phyloP scores from a whole-genome alignment of 495 filamentous ascomycete genomes.

The Parathielavia hyrcaniae region DNA sequence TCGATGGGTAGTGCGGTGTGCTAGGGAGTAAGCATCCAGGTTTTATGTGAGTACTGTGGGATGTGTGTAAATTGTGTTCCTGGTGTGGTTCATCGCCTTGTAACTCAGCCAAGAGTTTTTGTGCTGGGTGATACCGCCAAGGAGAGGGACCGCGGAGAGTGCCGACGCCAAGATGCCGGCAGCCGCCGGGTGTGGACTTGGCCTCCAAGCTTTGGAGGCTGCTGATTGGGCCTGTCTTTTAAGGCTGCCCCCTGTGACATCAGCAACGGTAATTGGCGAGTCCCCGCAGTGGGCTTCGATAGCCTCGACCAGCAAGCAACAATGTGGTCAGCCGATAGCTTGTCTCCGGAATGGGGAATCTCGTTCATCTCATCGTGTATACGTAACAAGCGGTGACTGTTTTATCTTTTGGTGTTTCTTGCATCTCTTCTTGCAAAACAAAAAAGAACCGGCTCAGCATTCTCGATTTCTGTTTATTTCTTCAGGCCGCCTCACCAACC shows the following conservation, averaged over 20 bases:
- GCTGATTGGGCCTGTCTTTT: conserved; percentile 5
- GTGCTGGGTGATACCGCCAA: too few relatives aligned
- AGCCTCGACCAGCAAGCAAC: not conserved
- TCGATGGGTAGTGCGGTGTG: conserved; percentile 27
- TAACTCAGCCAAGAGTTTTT: too few relatives aligned
- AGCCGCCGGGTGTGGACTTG: not conserved
- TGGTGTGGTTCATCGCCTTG: too few relatives aligned
- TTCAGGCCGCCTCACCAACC: too few relatives aligned
- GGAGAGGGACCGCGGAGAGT: conserved; percentile 2
- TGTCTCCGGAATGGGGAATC: conserved; percentile 4
- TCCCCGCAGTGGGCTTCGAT: conserved; percentile 1
- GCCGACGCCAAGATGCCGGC: conserved; percentile 18
- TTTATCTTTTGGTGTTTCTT: not conserved
- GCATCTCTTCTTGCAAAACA: conserved; percentile 1
- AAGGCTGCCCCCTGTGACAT: conserved; percentile 29
- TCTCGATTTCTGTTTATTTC: too few relatives aligned
- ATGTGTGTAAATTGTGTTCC: too few relatives aligned
- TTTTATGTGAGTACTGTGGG: not conserved
- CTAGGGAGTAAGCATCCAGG: not conserved
- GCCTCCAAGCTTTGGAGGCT: not conserved
- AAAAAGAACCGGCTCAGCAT: too few relatives aligned
- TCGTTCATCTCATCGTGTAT: not conserved
- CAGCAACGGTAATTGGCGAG: conserved; percentile 24
- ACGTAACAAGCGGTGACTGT: conserved; percentile 18
- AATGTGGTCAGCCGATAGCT: conserved; percentile 13